These are phyloP conservation scores for Garcia nutans DNA, from an alignment of 345 rosid species.

Conservation along the genomic window DNA sequence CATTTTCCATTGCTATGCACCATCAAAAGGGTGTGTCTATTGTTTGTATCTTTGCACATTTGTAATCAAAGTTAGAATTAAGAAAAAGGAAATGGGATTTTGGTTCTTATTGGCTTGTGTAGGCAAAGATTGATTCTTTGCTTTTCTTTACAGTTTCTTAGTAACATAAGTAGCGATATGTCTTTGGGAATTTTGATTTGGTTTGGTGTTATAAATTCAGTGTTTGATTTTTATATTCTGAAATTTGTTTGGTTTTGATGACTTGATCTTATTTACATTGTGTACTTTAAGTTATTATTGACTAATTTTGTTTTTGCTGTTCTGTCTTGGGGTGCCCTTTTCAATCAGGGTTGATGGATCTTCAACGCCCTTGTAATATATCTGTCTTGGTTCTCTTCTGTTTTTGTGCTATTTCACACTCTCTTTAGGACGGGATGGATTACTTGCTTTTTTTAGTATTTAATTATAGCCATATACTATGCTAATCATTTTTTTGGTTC, in stretches of 20 bases:
- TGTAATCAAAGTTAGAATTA: neutral
- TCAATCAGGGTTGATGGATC: constrained; percentile 33
- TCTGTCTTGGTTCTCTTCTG: constrained; percentile 17
- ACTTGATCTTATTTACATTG: neutral
- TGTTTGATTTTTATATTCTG: neutral
- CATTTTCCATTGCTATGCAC: neutral
- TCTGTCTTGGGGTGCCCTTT: constrained; percentile 22
- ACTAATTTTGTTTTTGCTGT: constrained; percentile 37
- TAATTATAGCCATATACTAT: constrained; percentile 9
- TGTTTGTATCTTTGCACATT: neutral
- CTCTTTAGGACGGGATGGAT: neutral
- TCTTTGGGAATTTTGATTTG: neutral
- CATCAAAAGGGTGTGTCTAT: neutral
- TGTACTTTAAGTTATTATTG: constrained; percentile 1
- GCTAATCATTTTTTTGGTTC: constrained; percentile 13
- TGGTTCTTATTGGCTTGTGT: neutral
- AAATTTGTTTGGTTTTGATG: neutral
- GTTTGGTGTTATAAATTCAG: neutral
- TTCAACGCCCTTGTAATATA: constrained; percentile 26
- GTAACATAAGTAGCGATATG: neutral
- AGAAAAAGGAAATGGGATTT: neutral
- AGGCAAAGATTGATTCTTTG: neutral
- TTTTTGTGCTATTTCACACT: constrained; percentile 7
- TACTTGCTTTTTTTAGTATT: constrained; percentile 3
- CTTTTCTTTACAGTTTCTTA: neutral